phyloP scores from a whole-genome alignment of 495 filamentous ascomycete genomes.

The Neurospora sp. region DNA sequence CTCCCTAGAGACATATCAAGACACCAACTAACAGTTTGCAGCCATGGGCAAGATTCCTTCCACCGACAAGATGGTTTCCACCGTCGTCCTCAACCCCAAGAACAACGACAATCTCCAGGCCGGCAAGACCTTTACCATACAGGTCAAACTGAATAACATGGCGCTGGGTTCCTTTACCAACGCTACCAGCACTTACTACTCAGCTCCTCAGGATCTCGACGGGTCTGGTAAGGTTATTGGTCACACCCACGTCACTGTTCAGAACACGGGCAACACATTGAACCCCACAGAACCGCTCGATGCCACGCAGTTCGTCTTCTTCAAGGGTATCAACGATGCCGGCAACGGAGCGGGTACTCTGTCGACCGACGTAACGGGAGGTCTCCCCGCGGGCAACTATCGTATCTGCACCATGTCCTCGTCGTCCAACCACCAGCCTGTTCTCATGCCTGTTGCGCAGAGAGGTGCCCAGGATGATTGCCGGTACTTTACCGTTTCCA shows the following conservation, averaged over 20 bases:
- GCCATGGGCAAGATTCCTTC: constrained; percentile 66
- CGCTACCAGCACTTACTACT: constrained; percentile 53
- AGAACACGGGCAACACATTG: constrained; percentile 43
- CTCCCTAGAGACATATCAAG: neutral
- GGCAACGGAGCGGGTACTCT: constrained; percentile 55
- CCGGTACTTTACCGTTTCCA: constrained; percentile 45
- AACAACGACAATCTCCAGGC: constrained; percentile 36
- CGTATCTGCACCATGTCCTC: constrained; percentile 62
- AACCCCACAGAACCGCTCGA: constrained; percentile 44
- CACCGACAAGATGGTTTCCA: constrained; percentile 53
- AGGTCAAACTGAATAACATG: constrained; percentile 51
- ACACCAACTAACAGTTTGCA: constrained; percentile 20
- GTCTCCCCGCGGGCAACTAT: constrained; percentile 57
- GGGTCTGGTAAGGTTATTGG: constrained; percentile 49
- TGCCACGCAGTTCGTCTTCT: constrained; percentile 53
- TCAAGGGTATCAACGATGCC: constrained; percentile 68
- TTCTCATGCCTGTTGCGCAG: constrained; percentile 68
- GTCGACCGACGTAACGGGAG: constrained; percentile 44
- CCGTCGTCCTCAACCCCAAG: constrained; percentile 47
- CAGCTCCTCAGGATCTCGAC: constrained; percentile 53
- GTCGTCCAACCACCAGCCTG: constrained; percentile 66
- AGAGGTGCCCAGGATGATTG: constrained; percentile 68
- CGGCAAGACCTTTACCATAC: constrained; percentile 47
- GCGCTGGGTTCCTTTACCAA: constrained; percentile 58
- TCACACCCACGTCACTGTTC: constrained; percentile 64